A percentile compares a stretch with the other conserved stretches of the same genome.
Evolutionary conservation across 1,284 basidiomycete genomes (phyloP).

Genomic region (Gymnopus androsaceus): DNA sequence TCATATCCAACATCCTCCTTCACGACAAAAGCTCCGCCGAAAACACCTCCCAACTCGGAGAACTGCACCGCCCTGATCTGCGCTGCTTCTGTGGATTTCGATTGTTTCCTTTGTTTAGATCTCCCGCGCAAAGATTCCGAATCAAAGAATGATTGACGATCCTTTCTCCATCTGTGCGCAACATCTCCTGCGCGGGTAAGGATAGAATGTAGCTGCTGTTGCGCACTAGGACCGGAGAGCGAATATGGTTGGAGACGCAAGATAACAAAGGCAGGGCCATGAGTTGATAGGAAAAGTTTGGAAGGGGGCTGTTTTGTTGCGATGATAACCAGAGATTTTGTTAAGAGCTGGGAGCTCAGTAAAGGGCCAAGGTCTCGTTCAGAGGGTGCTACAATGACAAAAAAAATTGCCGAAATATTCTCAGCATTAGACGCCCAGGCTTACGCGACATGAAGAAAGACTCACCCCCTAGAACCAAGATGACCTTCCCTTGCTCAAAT

Average conservation of each 20-base stretch:
- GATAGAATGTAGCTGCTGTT: constrained; percentile 3
- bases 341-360: not conserved
- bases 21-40: constrained; percentile 7
- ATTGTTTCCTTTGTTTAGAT: not conserved
- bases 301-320: not conserved
- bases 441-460: not conserved
- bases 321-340: constrained; percentile 4
- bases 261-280: constrained; percentile 1
- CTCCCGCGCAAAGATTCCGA: not conserved
- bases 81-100: not conserved
- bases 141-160: not conserved
- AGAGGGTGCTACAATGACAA: not conserved
- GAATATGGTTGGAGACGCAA: constrained; percentile 8
- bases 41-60: constrained; percentile 2
- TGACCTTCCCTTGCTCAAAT: not conserved
- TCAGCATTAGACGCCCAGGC: not conserved
- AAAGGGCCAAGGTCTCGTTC: not conserved
- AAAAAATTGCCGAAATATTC: not conserved
- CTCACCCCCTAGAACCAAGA: constrained; percentile 6
- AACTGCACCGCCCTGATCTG: not conserved
- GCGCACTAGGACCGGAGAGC: not conserved
- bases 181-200: constrained; percentile 2
- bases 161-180: constrained; percentile 1
- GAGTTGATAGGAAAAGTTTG: not conserved
- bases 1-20: constrained; percentile 6